Evolutionary conservation across 495 filamentous ascomycete genomes (phyloP).

Genomic region (Tuber microsphaerosporum): DNA sequence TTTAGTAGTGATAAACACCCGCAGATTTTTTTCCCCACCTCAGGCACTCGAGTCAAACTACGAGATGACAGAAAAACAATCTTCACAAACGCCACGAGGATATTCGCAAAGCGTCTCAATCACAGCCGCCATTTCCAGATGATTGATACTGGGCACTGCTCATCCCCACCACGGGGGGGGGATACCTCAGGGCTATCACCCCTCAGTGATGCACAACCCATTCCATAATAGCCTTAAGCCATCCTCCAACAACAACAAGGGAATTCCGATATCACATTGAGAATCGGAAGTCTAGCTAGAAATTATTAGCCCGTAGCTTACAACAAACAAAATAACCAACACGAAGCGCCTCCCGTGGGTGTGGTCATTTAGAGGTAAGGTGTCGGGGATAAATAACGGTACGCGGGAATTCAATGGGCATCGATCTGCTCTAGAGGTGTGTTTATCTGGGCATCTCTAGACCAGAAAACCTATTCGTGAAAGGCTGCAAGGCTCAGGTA

Average conservation of each 20-base stretch:
- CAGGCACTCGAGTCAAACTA: not conserved
- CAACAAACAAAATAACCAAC: not conserved
- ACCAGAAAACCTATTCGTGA: not conserved
- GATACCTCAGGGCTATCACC: not conserved
- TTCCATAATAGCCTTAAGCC: not conserved
- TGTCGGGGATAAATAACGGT: not conserved
- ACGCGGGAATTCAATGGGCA: not conserved
- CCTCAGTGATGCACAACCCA: not conserved
- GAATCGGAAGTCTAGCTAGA: not conserved
- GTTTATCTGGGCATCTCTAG: not conserved
- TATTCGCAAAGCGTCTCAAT: not conserved
- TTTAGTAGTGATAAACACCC: not conserved
- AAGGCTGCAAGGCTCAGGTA: not conserved
- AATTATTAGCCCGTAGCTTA: not conserved
- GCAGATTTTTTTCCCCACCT: not conserved
- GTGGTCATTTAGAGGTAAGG: not conserved
- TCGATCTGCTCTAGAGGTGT: not conserved
- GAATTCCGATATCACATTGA: slow-evolving; percentile 1
- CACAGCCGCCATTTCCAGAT: not conserved
- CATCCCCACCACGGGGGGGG: not conserved
- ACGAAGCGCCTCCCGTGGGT: not conserved
- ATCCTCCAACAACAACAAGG: not conserved
- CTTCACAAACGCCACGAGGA: not conserved
- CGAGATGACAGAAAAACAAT: not conserved
- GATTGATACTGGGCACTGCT: not conserved